Percentiles rank a stretch among this genome's conserved stretches.
Conservation (phyloP, 2,329 filamentous ascomycete genomes). For the Colletotrichum kahawae region DNA sequence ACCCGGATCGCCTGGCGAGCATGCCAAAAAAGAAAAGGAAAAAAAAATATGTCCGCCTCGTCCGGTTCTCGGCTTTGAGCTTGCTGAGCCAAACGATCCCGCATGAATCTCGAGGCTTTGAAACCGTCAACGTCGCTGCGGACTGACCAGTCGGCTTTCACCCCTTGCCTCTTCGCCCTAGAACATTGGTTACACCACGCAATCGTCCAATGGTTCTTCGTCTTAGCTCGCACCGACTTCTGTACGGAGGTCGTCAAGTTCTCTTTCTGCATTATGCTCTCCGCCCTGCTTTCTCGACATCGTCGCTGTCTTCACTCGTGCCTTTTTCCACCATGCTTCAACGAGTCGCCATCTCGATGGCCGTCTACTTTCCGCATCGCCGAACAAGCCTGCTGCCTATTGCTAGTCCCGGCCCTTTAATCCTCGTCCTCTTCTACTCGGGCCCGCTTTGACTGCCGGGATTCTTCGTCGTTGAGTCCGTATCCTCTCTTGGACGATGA, state of each 20-base stretch:
- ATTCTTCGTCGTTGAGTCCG: constrained; percentile 73
- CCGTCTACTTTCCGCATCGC: not conserved
- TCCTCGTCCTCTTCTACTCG: constrained; percentile 77
- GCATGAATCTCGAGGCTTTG: constrained; percentile 10
- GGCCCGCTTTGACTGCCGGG: constrained; percentile 71
- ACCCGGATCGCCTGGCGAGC: not conserved
- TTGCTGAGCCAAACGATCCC: not conserved
- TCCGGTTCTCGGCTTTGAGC: constrained; percentile 16
- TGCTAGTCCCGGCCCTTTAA: constrained; percentile 19
- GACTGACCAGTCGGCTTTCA: not conserved
- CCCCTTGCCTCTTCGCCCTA: not conserved
- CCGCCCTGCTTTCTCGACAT: not conserved
- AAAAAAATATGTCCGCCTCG: not conserved
- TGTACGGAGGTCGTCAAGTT: not conserved
- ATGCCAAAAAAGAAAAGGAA: not conserved
- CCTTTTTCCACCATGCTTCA: not conserved
- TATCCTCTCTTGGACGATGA: constrained; percentile 73
- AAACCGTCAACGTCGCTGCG: constrained; percentile 12
- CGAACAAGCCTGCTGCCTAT: not conserved
- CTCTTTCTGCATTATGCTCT: not conserved
- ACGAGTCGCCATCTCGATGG: not conserved
- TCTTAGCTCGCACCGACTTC: not conserved
- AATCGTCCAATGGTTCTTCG: constrained; percentile 4
- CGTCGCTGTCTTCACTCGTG: not conserved
- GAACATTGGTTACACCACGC: not conserved